These are phyloP conservation scores for Microcos paniculata DNA, from an alignment of 345 rosid genomes.

Conservation along the genomic window DNA sequence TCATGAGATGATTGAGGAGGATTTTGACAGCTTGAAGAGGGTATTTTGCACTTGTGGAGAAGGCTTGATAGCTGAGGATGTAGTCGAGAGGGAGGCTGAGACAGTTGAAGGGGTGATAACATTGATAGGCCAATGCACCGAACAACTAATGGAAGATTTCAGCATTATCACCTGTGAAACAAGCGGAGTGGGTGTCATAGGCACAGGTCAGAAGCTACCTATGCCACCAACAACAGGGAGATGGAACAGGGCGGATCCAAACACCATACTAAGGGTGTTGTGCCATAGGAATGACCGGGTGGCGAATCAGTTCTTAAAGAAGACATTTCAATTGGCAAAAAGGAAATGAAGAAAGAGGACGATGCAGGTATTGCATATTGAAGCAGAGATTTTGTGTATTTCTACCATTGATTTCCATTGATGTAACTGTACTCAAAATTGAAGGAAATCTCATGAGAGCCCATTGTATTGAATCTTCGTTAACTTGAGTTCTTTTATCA, in stretches of 20 bases:
- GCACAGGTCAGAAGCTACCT: slow-evolving; percentile 57
- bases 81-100: slow-evolving; percentile 67
- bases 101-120: slow-evolving; percentile 69
- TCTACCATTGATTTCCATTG: not conserved
- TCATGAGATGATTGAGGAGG: slow-evolving; percentile 56
- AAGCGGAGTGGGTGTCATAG: slow-evolving; percentile 42
- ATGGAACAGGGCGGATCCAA: slow-evolving; percentile 84
- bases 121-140: slow-evolving; percentile 73
- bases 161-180: slow-evolving; percentile 59
- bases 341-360: slow-evolving; percentile 35
- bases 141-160: slow-evolving; percentile 80
- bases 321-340: slow-evolving; percentile 67
- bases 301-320: slow-evolving; percentile 68
- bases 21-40: slow-evolving; percentile 65
- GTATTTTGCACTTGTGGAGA: slow-evolving; percentile 70
- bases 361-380: not conserved
- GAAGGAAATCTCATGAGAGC: not conserved
- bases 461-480: slow-evolving; percentile 8
- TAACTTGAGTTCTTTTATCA: slow-evolving; percentile 9
- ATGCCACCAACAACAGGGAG: slow-evolving; percentile 81
- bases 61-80: slow-evolving; percentile 67
- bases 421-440: not conserved
- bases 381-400: slow-evolving; percentile 9
- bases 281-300: slow-evolving; percentile 75
- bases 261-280: slow-evolving; percentile 70